Evolutionary conservation across 2,329 filamentous ascomycete species (phyloP).

Genomic region (Sporothrix phasma): DNA sequence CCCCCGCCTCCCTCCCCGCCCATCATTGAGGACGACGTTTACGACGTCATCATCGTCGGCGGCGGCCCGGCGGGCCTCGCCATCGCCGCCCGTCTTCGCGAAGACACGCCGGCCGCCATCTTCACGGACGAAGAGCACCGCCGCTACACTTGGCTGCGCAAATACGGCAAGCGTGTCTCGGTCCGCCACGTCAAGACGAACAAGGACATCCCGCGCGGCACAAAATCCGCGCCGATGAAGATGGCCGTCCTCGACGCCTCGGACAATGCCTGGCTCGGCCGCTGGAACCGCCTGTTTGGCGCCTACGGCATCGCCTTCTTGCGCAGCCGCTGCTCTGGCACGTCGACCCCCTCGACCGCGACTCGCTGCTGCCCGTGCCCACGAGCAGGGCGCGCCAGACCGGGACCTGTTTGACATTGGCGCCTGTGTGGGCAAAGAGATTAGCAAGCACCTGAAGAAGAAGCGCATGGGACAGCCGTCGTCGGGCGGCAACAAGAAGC

Average conservation of each 20-base stretch:
- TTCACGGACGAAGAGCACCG: conserved; percentile 78
- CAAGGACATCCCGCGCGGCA: conserved; percentile 18
- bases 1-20: not conserved
- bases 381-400: conserved; percentile 46
- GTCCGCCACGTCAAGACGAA: conserved; percentile 42
- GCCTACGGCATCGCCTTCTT: conserved; percentile 61
- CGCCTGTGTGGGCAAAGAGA: conserved; percentile 66
- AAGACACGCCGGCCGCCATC: conserved; percentile 64
- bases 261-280: conserved; percentile 54
- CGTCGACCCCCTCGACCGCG: conserved; percentile 63
- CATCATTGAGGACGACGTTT: conserved; percentile 25
- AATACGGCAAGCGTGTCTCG: conserved; percentile 49
- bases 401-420: conserved; percentile 57
- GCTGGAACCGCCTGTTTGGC: conserved; percentile 61
- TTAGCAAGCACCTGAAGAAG: conserved; percentile 73
- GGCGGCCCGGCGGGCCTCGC: conserved; percentile 68
- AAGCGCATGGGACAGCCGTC: conserved; percentile 26
- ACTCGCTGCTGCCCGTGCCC: conserved; percentile 60
- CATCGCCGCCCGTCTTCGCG: conserved; percentile 59
- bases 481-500: not conserved
- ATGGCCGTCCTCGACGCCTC: conserved; percentile 60
- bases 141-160: conserved; percentile 68
- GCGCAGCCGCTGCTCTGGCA: conserved; percentile 76
- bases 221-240: conserved; percentile 17
- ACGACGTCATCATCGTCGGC: conserved; percentile 64